A percentile compares a stretch with the other conserved stretches of the same genome.
Evolutionary conservation across 306 rosid genomes (phyloP).

Genomic region (Astragalus glycyphyllos): DNA sequence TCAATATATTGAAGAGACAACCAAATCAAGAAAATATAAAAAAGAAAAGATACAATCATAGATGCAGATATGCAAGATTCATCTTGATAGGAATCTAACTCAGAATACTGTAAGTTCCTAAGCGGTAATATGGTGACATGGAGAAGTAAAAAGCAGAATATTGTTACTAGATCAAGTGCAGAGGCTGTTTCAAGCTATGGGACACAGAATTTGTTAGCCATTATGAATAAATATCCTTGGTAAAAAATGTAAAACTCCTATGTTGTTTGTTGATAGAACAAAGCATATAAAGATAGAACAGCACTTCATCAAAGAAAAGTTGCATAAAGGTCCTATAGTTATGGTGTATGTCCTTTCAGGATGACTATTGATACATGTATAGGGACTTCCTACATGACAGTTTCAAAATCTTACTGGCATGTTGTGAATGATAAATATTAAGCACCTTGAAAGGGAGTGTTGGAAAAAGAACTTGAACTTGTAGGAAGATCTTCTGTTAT

Average conservation of each 20-base stretch:
- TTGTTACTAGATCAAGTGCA: conserved; percentile 7
- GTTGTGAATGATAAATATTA: neutral
- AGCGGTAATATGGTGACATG: neutral
- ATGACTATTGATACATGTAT: neutral
- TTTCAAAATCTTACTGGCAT: neutral
- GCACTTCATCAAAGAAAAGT: conserved; percentile 13
- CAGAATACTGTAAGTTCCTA: conserved; percentile 10
- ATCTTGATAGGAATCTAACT: neutral
- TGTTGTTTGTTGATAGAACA: neutral
- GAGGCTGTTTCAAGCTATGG: neutral
- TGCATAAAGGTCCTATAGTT: conserved; percentile 1
- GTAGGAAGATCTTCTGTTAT: neutral
- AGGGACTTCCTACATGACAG: neutral
- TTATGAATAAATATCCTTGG: neutral
- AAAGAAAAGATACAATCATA: conserved; percentile 18
- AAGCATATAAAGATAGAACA: neutral
- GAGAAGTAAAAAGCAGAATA: neutral
- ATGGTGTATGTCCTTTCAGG: neutral
- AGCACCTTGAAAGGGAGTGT: neutral
- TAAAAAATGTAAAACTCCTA: no score
- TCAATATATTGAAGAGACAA: conserved; percentile 8
- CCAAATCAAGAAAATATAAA: neutral
- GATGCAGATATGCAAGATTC: conserved; percentile 1
- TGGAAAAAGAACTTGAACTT: no score
- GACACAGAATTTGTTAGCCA: neutral